Conservation (phyloP, 352 stramenopile genomes). For the Phytophthora sojae region DNA sequence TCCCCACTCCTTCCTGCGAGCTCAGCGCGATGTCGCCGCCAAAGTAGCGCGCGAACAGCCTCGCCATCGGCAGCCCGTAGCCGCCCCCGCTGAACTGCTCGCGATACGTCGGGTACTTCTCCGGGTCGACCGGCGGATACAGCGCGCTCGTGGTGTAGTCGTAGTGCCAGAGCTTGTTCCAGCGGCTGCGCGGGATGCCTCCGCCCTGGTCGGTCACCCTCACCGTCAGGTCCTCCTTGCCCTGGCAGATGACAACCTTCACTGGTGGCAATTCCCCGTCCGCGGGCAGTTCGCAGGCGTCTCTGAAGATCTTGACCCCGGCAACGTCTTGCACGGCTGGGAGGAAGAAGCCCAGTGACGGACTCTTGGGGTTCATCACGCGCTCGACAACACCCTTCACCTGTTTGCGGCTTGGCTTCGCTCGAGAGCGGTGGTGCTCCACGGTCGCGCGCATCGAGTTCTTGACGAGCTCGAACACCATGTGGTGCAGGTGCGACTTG, state of each 20-base stretch:
- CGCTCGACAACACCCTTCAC: conserved; percentile 48
- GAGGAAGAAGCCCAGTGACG: conserved; percentile 68
- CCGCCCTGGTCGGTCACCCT: conserved; percentile 16
- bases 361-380: conserved; percentile 67
- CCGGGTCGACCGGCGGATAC: conserved; percentile 6
- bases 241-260: conserved; percentile 97
- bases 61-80: conserved; percentile 79
- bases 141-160: conserved; percentile 14
- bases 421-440: conserved; percentile 89
- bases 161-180: conserved; percentile 18
- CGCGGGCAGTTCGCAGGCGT: conserved; percentile 55
- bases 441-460: conserved; percentile 97
- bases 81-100: conserved; percentile 14
- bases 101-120: conserved; percentile 17
- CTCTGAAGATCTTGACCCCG: conserved; percentile 63
- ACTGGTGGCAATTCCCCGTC: conserved; percentile 85
- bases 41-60: conserved; percentile 98
- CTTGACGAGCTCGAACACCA: conserved; percentile 97
- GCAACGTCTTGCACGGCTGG: conserved; percentile 55
- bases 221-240: conserved; percentile 89
- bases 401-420: conserved; percentile 25
- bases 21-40: conserved; percentile 98
- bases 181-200: conserved; percentile 4
- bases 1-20: conserved; percentile 98
- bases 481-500: conserved; percentile 85